Evolutionary conservation across 1,284 basidiomycete species (phyloP).

Genomic region (Serendipita sp.): DNA sequence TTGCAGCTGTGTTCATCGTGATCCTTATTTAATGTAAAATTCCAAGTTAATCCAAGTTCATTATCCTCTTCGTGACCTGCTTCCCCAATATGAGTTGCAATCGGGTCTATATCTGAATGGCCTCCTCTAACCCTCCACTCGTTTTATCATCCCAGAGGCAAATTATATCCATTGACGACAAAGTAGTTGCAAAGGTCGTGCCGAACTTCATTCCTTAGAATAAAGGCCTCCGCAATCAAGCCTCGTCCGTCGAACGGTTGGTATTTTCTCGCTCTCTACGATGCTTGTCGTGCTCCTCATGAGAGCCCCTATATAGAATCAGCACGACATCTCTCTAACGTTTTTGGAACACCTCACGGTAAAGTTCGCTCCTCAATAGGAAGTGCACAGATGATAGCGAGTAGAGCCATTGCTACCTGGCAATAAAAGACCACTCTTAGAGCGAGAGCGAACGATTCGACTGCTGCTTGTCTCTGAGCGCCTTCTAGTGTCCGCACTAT

Average conservation of each 20-base stretch:
- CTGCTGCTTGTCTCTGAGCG: constrained; percentile 47
- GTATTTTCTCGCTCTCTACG: constrained; percentile 18
- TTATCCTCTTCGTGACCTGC: too few relatives aligned
- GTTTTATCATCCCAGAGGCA: too few relatives aligned
- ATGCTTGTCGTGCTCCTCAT: constrained; percentile 34
- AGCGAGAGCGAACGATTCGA: constrained; percentile 71
- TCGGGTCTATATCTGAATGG: too few relatives aligned
- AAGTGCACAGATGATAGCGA: constrained; percentile 48
- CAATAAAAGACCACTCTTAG: constrained; percentile 78
- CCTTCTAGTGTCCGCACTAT: constrained; percentile 64
- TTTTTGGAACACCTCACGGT: constrained; percentile 35
- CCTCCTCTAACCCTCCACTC: neutral
- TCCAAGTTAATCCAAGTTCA: too few relatives aligned
- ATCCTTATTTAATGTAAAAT: too few relatives aligned
- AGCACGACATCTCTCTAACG: neutral
- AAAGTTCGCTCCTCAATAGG: constrained; percentile 63
- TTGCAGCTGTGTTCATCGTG: too few relatives aligned
- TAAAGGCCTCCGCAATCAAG: too few relatives aligned
- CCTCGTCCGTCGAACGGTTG: neutral
- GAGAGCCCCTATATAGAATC: neutral
- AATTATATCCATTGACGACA: too few relatives aligned
- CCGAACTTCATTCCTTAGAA: too few relatives aligned
- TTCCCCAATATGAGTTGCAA: too few relatives aligned
- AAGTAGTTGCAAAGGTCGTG: too few relatives aligned
- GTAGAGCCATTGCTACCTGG: constrained; percentile 46